Conservation (phyloP, 1,139 yeast genomes). For the Saccharomyces hybrid region DNA sequence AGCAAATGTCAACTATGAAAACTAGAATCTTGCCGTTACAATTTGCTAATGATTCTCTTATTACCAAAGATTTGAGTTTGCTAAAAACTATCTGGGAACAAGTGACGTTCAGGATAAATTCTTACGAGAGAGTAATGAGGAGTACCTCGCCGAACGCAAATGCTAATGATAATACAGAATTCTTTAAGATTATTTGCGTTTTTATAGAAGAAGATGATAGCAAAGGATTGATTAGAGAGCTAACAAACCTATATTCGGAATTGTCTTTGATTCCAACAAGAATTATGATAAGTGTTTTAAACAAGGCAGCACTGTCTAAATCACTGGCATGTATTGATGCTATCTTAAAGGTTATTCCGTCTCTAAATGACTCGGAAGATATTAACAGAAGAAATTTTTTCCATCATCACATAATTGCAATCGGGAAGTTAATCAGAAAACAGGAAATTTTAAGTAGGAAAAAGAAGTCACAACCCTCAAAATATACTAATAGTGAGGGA, state of each 20-base stretch:
- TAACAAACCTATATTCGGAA: constrained; percentile 36
- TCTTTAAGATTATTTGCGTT: constrained; percentile 18
- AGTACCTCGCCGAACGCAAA: neutral
- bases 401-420: constrained; percentile 70
- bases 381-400: constrained; percentile 77
- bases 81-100: neutral
- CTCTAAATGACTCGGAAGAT: constrained; percentile 58
- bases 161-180: neutral
- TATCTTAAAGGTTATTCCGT: constrained; percentile 41
- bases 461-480: neutral
- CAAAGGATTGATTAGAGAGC: constrained; percentile 35
- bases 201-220: constrained; percentile 42
- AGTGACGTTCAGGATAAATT: neutral
- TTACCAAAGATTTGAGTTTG: constrained; percentile 43
- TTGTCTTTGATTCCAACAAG: constrained; percentile 31
- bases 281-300: constrained; percentile 41
- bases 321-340: constrained; percentile 51
- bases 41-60: constrained; percentile 61
- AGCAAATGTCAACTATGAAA: constrained; percentile 57
- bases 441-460: neutral
- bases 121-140: neutral
- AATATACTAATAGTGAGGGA: neutral
- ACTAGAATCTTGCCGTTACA: constrained; percentile 69
- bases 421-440: constrained; percentile 44
- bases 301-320: constrained; percentile 49